Percentiles rank a stretch among this genome's conserved stretches.
phyloP scores from a whole-genome alignment of 345 rosid species.

The Sonneratia alba region DNA sequence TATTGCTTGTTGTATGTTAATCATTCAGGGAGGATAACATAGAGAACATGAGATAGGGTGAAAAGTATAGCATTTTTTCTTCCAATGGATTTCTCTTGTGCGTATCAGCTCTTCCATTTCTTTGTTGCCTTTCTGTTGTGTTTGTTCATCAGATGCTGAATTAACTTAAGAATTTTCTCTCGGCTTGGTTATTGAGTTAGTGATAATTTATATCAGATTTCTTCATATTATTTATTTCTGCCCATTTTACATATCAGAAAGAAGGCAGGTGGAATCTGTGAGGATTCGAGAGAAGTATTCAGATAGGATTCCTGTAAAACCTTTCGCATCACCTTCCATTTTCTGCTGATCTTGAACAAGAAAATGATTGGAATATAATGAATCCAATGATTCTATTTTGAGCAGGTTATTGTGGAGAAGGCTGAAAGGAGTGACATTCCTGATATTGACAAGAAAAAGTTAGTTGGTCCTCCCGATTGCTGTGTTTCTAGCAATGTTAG shows the following conservation, averaged over 20 bases:
- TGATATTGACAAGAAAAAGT: constrained; percentile 96
- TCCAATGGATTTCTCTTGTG: background rate
- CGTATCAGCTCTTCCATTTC: background rate
- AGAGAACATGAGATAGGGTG: background rate
- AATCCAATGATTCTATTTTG: background rate
- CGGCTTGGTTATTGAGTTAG: background rate
- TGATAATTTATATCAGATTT: background rate
- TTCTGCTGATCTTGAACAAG: background rate
- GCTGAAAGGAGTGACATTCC: constrained; percentile 86
- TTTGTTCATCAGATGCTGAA: background rate
- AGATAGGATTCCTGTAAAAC: constrained; percentile 77
- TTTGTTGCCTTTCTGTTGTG: background rate
- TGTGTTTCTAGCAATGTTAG: background rate
- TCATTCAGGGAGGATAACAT: background rate
- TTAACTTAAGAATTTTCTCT: background rate
- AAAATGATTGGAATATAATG: background rate
- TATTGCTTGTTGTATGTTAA: background rate
- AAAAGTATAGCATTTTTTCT: background rate
- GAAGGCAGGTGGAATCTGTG: constrained; percentile 69
- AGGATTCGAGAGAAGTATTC: constrained; percentile 86
- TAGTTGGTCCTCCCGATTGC: constrained; percentile 17
- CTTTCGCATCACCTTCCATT: background rate
- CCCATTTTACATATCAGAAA: constrained; percentile 32
- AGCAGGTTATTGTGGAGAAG: constrained; percentile 88
- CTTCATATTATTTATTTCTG: background rate